Evolutionary conservation across 2,329 filamentous ascomycete species (phyloP).

Genomic region (Xylaria sp.): DNA sequence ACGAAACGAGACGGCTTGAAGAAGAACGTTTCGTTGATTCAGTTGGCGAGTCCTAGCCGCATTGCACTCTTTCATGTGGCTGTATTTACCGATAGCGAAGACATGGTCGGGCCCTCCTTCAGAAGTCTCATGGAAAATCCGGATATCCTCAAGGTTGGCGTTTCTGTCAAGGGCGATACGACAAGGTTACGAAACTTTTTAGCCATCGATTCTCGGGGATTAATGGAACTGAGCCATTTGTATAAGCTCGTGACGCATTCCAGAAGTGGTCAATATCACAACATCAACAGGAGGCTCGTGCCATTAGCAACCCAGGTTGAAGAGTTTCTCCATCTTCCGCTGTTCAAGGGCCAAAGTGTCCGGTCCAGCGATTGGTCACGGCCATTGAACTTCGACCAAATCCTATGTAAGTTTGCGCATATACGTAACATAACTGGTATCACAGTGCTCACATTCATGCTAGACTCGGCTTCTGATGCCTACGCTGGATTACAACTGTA

Average conservation of each 20-base stretch:
- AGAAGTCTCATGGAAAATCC: slow-evolving; percentile 77
- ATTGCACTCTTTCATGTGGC: slow-evolving; percentile 87
- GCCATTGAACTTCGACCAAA: slow-evolving; percentile 70
- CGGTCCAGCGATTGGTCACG: slow-evolving; percentile 80
- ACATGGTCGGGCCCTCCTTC: slow-evolving; percentile 77
- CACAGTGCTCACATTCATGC: slow-evolving; percentile 45
- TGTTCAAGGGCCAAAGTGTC: slow-evolving; percentile 78
- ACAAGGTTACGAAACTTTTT: slow-evolving; percentile 76
- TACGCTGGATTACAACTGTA: slow-evolving; percentile 79
- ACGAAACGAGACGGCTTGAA: slow-evolving; percentile 62
- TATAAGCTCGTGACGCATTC: slow-evolving; percentile 80
- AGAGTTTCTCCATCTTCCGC: slow-evolving; percentile 76
- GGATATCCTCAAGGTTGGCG: slow-evolving; percentile 78
- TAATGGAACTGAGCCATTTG: slow-evolving; percentile 85
- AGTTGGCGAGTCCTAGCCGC: slow-evolving; percentile 80
- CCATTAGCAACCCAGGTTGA: slow-evolving; percentile 76
- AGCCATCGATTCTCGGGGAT: slow-evolving; percentile 70
- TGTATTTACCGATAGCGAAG: slow-evolving; percentile 62
- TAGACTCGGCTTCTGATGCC: slow-evolving; percentile 83
- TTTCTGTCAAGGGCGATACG: slow-evolving; percentile 77
- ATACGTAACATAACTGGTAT: slow-evolving; percentile 24
- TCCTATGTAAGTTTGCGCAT: slow-evolving; percentile 68
- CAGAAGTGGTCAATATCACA: slow-evolving; percentile 58
- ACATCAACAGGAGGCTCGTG: slow-evolving; percentile 75
- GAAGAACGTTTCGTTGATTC: slow-evolving; percentile 81